phyloP scores from a whole-genome alignment of 2,329 filamentous ascomycete genomes.

The Claviceps humidiphila region DNA sequence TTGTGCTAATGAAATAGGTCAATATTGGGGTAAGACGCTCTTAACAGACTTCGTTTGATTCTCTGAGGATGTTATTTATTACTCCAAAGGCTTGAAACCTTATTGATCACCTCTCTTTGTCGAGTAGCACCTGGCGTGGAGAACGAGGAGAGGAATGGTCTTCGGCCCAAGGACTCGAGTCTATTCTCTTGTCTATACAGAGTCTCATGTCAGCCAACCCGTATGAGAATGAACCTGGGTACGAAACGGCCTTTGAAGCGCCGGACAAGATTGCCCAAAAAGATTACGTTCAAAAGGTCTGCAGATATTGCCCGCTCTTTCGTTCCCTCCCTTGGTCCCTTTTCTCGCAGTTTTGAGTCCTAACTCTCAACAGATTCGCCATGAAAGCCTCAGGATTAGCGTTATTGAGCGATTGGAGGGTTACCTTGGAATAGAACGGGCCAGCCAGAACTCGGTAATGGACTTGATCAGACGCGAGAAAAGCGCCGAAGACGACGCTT shows the following conservation, averaged over 20 bases:
- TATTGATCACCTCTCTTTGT: conserved; percentile 3
- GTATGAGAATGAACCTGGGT: conserved; percentile 93
- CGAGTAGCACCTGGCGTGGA: conserved; percentile 76
- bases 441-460: conserved; percentile 15
- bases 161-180: conserved; percentile 87
- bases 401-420: conserved; percentile 77
- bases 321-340: background rate
- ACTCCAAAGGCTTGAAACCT: background rate
- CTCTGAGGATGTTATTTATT: background rate
- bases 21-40: conserved; percentile 57
- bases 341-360: background rate
- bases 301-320: background rate
- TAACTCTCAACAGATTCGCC: conserved; percentile 53
- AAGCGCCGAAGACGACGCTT: conserved; percentile 39
- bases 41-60: background rate
- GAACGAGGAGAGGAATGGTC: conserved; percentile 92
- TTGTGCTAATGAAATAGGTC: conserved; percentile 38
- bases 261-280: conserved; percentile 61
- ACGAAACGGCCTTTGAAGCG: conserved; percentile 57
- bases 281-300: conserved; percentile 67
- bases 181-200: conserved; percentile 88
- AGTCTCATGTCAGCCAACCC: conserved; percentile 89
- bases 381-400: conserved; percentile 77
- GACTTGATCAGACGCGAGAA: conserved; percentile 19
- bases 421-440: conserved; percentile 51